Conservation (phyloP, 2,329 filamentous ascomycete species). For the Penicillium sp. region DNA sequence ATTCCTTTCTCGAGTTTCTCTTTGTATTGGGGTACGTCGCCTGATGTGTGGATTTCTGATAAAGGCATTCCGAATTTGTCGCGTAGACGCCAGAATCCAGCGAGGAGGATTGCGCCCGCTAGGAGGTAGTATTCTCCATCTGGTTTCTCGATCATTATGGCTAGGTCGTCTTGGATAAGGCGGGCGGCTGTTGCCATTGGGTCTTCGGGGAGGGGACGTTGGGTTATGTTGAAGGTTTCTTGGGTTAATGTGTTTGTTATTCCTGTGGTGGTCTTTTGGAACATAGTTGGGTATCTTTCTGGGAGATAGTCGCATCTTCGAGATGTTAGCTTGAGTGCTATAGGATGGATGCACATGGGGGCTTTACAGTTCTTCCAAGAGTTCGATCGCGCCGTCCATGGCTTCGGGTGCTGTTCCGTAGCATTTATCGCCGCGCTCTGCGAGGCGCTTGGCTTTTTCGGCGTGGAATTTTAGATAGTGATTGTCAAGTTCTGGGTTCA, state of each 20-base stretch:
- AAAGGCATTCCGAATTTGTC: slow-evolving; percentile 81
- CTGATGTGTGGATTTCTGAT: slow-evolving; percentile 75
- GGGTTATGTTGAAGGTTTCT: slow-evolving; percentile 68
- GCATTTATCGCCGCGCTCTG: slow-evolving; percentile 66
- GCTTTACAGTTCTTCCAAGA: slow-evolving; percentile 68
- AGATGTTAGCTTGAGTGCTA: not conserved
- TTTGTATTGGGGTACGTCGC: slow-evolving; percentile 71
- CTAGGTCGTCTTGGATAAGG: slow-evolving; percentile 77
- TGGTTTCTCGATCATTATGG: slow-evolving; percentile 74
- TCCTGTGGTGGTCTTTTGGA: slow-evolving; percentile 61
- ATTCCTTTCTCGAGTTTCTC: slow-evolving; percentile 74
- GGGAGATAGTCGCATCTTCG: slow-evolving; percentile 63
- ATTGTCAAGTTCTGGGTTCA: slow-evolving; percentile 68
- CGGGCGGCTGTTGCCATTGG: slow-evolving; percentile 74
- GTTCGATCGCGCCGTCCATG: slow-evolving; percentile 70
- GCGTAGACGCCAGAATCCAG: slow-evolving; percentile 79
- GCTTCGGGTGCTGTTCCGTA: slow-evolving; percentile 69
- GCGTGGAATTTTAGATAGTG: slow-evolving; percentile 72
- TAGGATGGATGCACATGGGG: not conserved
- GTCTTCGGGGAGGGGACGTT: slow-evolving; percentile 68
- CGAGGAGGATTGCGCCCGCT: slow-evolving; percentile 71
- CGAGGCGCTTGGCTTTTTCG: slow-evolving; percentile 68
- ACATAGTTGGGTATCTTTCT: slow-evolving; percentile 72
- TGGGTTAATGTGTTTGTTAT: slow-evolving; percentile 70
- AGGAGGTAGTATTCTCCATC: slow-evolving; percentile 82